A percentile compares a stretch with the other conserved stretches of the same genome.
These are phyloP conservation scores for Arctostaphylos glauca DNA, from an alignment of 148 eudicot genomes.

Conservation along the genomic window DNA sequence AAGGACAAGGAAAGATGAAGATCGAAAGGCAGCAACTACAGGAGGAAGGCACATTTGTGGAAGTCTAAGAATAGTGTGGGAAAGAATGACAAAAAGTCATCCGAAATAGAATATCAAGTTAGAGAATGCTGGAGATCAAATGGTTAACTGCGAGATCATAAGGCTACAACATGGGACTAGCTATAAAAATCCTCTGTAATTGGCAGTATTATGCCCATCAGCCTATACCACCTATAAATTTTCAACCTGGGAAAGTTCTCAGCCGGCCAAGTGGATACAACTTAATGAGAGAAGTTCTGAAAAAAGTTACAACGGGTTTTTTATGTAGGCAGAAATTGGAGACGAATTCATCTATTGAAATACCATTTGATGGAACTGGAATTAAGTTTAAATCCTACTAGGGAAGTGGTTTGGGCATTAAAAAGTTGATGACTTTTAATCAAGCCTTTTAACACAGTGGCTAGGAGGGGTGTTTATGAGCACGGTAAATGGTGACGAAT, in stretches of 20 bases:
- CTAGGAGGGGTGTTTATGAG: background rate
- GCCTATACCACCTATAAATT: background rate
- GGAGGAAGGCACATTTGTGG: background rate
- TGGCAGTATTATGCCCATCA: background rate
- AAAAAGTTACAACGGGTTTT: background rate
- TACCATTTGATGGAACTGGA: background rate
- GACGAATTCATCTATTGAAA: background rate
- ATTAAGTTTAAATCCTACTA: background rate
- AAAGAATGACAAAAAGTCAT: background rate
- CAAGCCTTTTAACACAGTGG: background rate
- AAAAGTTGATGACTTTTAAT: background rate
- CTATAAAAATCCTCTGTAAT: background rate
- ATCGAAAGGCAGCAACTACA: background rate
- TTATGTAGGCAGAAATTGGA: background rate
- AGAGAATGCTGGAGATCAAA: slow-evolving; percentile 4
- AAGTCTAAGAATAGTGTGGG: background rate
- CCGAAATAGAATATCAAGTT: background rate
- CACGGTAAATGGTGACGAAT: background rate
- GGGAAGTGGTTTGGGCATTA: background rate
- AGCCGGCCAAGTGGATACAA: background rate
- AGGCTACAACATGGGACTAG: background rate
- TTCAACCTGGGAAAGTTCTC: background rate
- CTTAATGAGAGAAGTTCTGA: background rate
- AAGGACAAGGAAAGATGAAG: background rate
- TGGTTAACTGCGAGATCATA: background rate